These are phyloP conservation scores for Claviceps sorghi DNA, from an alignment of 2,329 filamentous ascomycete species.

Conservation along the genomic window DNA sequence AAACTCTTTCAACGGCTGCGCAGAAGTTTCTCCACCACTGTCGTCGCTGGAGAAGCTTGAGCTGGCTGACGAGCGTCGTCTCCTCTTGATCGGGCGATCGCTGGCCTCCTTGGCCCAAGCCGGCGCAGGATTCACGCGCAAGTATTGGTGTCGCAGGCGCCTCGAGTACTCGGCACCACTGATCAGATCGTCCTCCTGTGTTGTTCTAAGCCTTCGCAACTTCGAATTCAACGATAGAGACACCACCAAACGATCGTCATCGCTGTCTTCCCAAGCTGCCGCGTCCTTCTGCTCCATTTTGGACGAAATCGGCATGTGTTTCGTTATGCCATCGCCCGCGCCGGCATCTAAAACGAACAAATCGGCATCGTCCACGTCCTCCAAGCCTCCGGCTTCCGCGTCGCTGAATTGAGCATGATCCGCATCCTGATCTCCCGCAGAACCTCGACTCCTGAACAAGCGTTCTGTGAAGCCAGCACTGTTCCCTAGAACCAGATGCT, in stretches of 20 bases:
- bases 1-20: slow-evolving; percentile 64
- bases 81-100: slow-evolving; percentile 34
- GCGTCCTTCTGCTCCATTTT: slow-evolving; percentile 21
- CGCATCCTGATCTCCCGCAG: slow-evolving; percentile 23
- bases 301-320: slow-evolving; percentile 12
- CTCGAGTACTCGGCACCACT: slow-evolving; percentile 73
- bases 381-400: slow-evolving; percentile 37
- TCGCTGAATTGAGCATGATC: slow-evolving; percentile 24
- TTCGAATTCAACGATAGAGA: slow-evolving; percentile 60
- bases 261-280: slow-evolving; percentile 83
- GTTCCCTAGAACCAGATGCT: slow-evolving; percentile 79
- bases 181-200: slow-evolving; percentile 73
- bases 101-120: slow-evolving; percentile 43
- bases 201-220: slow-evolving; percentile 67
- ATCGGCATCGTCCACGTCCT: slow-evolving; percentile 58
- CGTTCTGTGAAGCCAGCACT: slow-evolving; percentile 65
- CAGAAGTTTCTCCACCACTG: slow-evolving; percentile 46
- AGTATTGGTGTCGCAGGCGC: slow-evolving; percentile 65
- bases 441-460: slow-evolving; percentile 36
- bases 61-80: slow-evolving; percentile 35
- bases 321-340: slow-evolving; percentile 20
- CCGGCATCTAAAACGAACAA: slow-evolving; percentile 74
- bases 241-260: slow-evolving; percentile 75
- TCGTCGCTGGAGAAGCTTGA: slow-evolving; percentile 37
- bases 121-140: slow-evolving; percentile 43